Base-by-base conservation (phyloP, 2,329 filamentous ascomycete genomes). In the Hortaea werneckii region DNA sequence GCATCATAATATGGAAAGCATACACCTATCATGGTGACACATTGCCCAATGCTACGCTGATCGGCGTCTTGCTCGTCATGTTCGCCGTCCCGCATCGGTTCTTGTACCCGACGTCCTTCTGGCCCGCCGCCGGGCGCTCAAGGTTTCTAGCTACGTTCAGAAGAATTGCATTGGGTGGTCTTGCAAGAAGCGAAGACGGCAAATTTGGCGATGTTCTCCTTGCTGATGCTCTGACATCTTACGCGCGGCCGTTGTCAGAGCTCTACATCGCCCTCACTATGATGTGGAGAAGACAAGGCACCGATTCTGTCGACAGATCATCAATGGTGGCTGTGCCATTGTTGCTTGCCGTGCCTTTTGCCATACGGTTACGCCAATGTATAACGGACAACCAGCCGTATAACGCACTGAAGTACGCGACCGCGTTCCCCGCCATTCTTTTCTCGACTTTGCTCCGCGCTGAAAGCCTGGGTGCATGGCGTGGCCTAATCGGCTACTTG, bases 151-250 rank as follows among this genome's bases (percentile, higher is more conserved):
- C 77, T 8, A 90, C 81, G 0, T 70, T 96, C 39, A 80, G 80
- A 50, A 83, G 92, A 46, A 80, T 96, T 50, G 79, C 79, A 56
- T 70, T 95, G 38, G 92, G 92, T 26, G 89, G 90, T 0, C 75
- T 98, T 26, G 90, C 92, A 10, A 83, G 90, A 65, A 73, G 85
- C 1, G 79, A 85, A 55, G 85, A 95, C 65, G 88, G 90, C 45
- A 95, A 94, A 62, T 96, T 96, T 59, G 90, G 87, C 46, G 92
- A 98, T 62, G 84, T 96, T 43, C 70, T 98, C 48, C 78, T 98
- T 12, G 89, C 92, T 30, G 92, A 98, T 75, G 90, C 88, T 45
- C 69, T 96, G 56, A 98, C 92, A 37, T 94, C 86, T 59, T 98
- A 96, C 65, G 83, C 90, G 50, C 95, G 94, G 65, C 85, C 95